These are phyloP conservation scores for Lasiosphaeriaceae sp. DNA, from an alignment of 495 filamentous ascomycete species.

Conservation along the genomic window DNA sequence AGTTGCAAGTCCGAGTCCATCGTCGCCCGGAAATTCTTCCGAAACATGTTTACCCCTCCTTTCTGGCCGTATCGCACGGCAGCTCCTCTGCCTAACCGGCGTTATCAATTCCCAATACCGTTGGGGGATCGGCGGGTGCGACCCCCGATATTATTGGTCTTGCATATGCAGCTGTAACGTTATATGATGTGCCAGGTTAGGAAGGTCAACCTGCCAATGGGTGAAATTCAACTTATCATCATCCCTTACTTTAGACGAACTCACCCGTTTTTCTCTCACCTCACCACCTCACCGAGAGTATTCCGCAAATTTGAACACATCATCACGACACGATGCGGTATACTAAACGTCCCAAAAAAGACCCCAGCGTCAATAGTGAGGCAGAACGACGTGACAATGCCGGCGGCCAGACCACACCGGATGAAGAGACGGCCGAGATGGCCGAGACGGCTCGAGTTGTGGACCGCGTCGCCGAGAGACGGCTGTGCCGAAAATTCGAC, in stretches of 20 bases:
- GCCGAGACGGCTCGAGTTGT: conserved; percentile 22
- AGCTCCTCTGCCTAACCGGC: background rate
- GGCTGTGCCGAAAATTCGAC: conserved; percentile 63
- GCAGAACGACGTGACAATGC: background rate
- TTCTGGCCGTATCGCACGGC: background rate
- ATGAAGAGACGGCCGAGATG: background rate
- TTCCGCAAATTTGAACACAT: background rate
- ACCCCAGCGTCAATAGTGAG: background rate
- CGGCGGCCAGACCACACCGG: background rate
- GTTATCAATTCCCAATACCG: background rate
- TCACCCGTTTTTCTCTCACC: too few species aligned
- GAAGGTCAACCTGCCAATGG: too few species aligned
- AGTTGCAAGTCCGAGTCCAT: too few species aligned
- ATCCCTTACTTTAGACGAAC: too few species aligned
- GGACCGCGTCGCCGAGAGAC: conserved; percentile 50
- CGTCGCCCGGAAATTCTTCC: too few species aligned
- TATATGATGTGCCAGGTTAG: background rate
- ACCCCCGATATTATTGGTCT: background rate
- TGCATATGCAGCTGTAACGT: background rate
- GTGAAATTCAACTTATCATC: too few species aligned
- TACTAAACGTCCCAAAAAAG: background rate
- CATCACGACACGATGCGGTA: background rate
- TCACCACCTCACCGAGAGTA: too few species aligned
- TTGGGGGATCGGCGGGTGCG: background rate
- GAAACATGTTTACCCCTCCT: too few species aligned